phyloP scores from a whole-genome alignment of 345 rosid genomes.

The Murraya paniculata region DNA sequence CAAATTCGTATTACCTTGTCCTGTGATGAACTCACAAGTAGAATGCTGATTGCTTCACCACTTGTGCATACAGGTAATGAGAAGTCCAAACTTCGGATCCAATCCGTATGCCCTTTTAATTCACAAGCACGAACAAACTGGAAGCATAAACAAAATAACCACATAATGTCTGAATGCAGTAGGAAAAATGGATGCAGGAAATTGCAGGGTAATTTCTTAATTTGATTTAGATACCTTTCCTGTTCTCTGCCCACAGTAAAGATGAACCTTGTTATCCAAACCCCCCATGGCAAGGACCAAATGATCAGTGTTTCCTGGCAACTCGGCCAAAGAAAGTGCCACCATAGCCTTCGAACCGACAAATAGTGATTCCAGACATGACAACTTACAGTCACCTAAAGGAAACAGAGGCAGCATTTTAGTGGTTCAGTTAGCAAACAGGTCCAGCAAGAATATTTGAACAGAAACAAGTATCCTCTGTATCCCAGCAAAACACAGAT shows the following conservation, averaged over 20 bases:
- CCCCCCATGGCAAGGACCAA: conserved; percentile 88
- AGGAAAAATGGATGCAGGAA: background rate
- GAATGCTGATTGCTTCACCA: conserved; percentile 43
- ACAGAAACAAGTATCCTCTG: background rate
- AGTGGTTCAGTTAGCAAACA: background rate
- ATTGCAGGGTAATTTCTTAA: background rate
- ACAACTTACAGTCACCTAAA: conserved; percentile 64
- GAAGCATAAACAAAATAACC: conserved; percentile 17
- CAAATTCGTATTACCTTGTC: conserved; percentile 91
- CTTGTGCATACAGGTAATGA: conserved; percentile 51
- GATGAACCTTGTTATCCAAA: conserved; percentile 75
- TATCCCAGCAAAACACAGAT: conserved; percentile 4
- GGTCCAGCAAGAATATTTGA: background rate
- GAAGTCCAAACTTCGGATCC: conserved; percentile 97
- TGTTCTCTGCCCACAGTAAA: conserved; percentile 64
- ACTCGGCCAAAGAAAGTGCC: conserved; percentile 66
- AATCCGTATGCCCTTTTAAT: conserved; percentile 91
- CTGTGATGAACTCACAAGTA: conserved; percentile 94
- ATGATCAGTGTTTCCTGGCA: conserved; percentile 61
- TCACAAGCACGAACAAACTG: conserved; percentile 81
- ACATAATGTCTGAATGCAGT: conserved; percentile 1
- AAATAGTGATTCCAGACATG: conserved; percentile 51
- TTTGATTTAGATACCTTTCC: conserved; percentile 57
- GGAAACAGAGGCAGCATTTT: conserved; percentile 4
- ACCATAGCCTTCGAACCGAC: conserved; percentile 87